Evolutionary conservation across 345 rosid species (phyloP).

Genomic region (Eucalyptus microcorys): DNA sequence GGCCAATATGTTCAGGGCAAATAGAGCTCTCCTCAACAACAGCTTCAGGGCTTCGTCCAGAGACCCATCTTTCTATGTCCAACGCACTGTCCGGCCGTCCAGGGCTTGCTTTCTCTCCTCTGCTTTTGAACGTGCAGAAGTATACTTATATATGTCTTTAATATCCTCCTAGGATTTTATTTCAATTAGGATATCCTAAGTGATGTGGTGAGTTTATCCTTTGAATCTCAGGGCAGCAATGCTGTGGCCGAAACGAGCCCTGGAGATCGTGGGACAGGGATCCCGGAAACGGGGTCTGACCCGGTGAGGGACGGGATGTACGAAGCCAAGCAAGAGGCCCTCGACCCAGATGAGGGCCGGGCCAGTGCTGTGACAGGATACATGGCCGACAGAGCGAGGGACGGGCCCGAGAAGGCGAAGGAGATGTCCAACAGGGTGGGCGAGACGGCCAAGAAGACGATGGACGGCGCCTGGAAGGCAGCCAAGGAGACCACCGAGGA

Average conservation of each 20-base stretch:
- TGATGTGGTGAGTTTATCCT: background rate
- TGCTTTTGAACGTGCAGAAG: conserved; percentile 7
- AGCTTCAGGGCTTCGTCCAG: background rate
- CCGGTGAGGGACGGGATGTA: background rate
- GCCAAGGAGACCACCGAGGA: conserved; percentile 17
- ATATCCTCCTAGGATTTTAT: background rate
- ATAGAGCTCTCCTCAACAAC: background rate
- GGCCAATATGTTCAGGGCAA: conserved; percentile 3
- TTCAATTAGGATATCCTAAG: background rate
- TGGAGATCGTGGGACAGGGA: background rate
- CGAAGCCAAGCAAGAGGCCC: conserved; percentile 6
- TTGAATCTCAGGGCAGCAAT: conserved; percentile 3
- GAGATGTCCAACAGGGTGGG: conserved; percentile 17
- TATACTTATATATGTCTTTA: background rate
- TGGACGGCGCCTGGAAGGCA: conserved; percentile 40
- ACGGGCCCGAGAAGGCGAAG: conserved; percentile 27
- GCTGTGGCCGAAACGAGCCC: background rate
- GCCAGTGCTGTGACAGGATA: background rate
- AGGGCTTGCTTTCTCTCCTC: background rate
- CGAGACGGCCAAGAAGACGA: conserved; percentile 13
- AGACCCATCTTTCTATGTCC: background rate
- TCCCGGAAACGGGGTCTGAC: background rate
- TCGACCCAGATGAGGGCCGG: conserved; percentile 2
- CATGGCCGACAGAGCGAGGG: conserved; percentile 24
- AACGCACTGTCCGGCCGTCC: background rate